These are phyloP conservation scores for Amoebophrya sp. DNA, from an alignment of 169 alveolate genomes.

Conservation along the genomic window DNA sequence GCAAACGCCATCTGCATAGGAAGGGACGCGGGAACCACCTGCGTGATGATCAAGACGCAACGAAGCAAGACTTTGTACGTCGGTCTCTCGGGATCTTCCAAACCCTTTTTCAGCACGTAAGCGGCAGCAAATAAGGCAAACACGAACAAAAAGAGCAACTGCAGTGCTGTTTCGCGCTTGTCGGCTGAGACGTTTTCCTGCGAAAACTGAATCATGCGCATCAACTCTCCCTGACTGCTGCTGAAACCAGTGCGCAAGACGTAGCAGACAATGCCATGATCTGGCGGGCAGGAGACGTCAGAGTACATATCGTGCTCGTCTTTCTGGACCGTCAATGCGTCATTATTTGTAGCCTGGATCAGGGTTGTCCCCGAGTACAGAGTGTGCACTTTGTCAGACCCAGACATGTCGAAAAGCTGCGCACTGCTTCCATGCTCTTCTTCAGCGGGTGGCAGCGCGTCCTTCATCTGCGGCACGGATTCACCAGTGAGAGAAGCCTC, in stretches of 20 bases:
- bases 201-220: conserved; percentile 81
- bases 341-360: conserved; percentile 42
- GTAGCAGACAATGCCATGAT: conserved; percentile 39
- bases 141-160: conserved; percentile 71
- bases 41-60: conserved; percentile 85
- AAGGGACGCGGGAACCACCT: conserved; percentile 97
- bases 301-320: conserved; percentile 20
- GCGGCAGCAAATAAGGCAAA: conserved; percentile 81
- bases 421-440: conserved; percentile 32
- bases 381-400: conserved; percentile 65
- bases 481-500: conserved; percentile 65
- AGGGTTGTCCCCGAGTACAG: conserved; percentile 69
- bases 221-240: conserved; percentile 69
- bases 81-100: conserved; percentile 48
- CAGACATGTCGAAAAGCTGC: conserved; percentile 43
- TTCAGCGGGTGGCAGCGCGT: conserved; percentile 49
- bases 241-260: conserved; percentile 50
- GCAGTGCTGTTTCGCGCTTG: conserved; percentile 81
- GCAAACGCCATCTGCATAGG: conserved; percentile 95
- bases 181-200: conserved; percentile 39
- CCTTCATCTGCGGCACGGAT: conserved; percentile 70
- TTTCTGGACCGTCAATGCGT: not conserved
- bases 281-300: not conserved
- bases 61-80: conserved; percentile 81
- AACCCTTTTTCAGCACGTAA: conserved; percentile 64